Evolutionary conservation across 2,329 filamentous ascomycete species (phyloP).

Genomic region (Microdochium trichocladiopsis): DNA sequence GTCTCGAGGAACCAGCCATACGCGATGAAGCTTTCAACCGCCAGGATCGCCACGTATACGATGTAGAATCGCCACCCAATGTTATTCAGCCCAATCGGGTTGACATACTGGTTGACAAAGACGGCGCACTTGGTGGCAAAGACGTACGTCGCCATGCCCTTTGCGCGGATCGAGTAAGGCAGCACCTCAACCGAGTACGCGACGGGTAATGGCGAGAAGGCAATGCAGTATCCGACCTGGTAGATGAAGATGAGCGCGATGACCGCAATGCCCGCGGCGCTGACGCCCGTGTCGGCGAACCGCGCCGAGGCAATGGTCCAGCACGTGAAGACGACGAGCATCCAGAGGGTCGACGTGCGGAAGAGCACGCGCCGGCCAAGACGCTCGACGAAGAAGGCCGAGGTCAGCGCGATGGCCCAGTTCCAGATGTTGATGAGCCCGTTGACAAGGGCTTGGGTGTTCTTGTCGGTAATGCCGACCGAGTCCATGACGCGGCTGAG

Average conservation of each 20-base stretch:
- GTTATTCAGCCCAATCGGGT: constrained; percentile 25
- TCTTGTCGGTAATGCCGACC: constrained; percentile 11
- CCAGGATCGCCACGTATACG: constrained; percentile 27
- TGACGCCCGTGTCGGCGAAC: constrained; percentile 21
- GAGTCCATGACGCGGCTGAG: not conserved
- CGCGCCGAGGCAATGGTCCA: constrained; percentile 30
- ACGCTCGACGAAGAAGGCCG: constrained; percentile 30
- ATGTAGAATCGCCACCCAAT: constrained; percentile 33
- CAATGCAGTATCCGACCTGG: constrained; percentile 21
- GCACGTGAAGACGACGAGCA: constrained; percentile 33
- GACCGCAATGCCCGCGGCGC: constrained; percentile 26
- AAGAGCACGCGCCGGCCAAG: constrained; percentile 35
- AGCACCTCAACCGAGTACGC: constrained; percentile 21
- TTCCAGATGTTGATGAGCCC: constrained; percentile 24
- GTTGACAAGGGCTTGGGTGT: constrained; percentile 28
- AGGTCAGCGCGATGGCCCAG: constrained; percentile 22
- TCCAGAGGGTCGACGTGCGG: constrained; percentile 29
- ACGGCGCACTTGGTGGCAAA: constrained; percentile 29
- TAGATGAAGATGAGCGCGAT: constrained; percentile 26
- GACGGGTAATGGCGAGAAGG: constrained; percentile 19
- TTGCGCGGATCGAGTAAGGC: constrained; percentile 13
- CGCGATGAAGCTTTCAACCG: constrained; percentile 12
- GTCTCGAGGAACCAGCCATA: constrained; percentile 23
- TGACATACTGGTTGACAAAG: constrained; percentile 26
- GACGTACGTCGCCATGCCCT: constrained; percentile 25